These are phyloP conservation scores for Globisporangium paddicum DNA, from an alignment of 352 stramenopile species.

Conservation along the genomic window DNA sequence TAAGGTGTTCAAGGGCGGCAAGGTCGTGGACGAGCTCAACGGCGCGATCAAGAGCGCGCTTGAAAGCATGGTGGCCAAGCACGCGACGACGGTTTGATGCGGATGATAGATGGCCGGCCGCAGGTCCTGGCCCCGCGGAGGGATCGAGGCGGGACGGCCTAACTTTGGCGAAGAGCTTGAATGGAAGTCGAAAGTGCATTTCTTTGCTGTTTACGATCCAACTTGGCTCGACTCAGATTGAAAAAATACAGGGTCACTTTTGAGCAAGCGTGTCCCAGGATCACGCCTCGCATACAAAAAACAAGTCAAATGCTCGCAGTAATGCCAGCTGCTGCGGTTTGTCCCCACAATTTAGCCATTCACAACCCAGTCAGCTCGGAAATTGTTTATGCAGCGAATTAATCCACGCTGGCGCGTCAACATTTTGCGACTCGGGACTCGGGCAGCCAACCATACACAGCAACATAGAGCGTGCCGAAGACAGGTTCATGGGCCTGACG, in stretches of 20 bases:
- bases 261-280: constrained; percentile 1
- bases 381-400: constrained; percentile 11
- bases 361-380: too few relatives aligned
- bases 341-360: constrained; percentile 1
- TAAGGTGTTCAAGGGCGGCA: constrained; percentile 89
- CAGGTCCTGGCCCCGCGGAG: neutral
- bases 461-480: neutral
- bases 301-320: neutral
- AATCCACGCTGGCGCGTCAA: constrained; percentile 9
- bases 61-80: constrained; percentile 48
- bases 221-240: neutral
- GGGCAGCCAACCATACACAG: neutral
- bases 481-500: too few relatives aligned
- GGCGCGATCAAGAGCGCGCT: constrained; percentile 68
- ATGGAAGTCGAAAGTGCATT: neutral
- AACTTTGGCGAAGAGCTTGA: neutral
- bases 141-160: neutral
- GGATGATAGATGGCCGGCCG: neutral
- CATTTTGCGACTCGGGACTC: neutral
- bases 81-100: constrained; percentile 12
- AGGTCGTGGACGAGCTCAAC: constrained; percentile 84
- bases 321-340: constrained; percentile 10
- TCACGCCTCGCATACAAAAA: neutral
- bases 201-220: neutral
- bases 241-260: neutral